These are phyloP conservation scores for Clavariopsis aquatica DNA, from an alignment of 495 filamentous ascomycete genomes.

Conservation along the genomic window DNA sequence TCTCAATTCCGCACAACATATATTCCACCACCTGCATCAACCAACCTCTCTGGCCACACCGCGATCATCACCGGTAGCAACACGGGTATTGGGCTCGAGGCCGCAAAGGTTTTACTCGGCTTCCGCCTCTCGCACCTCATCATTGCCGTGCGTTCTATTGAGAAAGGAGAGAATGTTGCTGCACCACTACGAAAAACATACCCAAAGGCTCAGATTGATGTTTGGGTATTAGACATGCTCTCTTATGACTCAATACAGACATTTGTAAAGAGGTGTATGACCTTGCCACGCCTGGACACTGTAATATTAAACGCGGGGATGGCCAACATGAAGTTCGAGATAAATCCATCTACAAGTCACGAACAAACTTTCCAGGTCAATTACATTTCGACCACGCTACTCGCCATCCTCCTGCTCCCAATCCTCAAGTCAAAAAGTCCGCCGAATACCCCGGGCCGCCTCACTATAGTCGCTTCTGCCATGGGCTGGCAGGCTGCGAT, in stretches of 20 bases:
- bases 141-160: background rate
- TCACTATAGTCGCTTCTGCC: slow-evolving; percentile 18
- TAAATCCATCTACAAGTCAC: background rate
- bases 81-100: slow-evolving; percentile 1
- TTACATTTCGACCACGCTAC: slow-evolving; percentile 11
- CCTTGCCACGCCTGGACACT: slow-evolving; percentile 46
- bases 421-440: slow-evolving; percentile 9
- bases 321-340: slow-evolving; percentile 9
- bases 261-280: slow-evolving; percentile 41
- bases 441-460: background rate
- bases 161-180: slow-evolving; percentile 1
- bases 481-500: slow-evolving; percentile 18
- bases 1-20: slow-evolving; percentile 1
- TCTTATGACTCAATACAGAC: slow-evolving; percentile 45
- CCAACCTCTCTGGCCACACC: slow-evolving; percentile 4
- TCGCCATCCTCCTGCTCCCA: slow-evolving; percentile 21
- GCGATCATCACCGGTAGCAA: slow-evolving; percentile 6
- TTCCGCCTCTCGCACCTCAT: slow-evolving; percentile 1
- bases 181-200: background rate
- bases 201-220: slow-evolving; percentile 16
- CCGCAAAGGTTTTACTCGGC: background rate
- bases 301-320: slow-evolving; percentile 49
- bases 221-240: slow-evolving; percentile 47
- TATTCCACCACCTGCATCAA: slow-evolving; percentile 1
- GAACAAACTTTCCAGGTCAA: slow-evolving; percentile 27